Conservation (phyloP, 1,284 basidiomycete genomes). For the Ganoderma boninense region DNA sequence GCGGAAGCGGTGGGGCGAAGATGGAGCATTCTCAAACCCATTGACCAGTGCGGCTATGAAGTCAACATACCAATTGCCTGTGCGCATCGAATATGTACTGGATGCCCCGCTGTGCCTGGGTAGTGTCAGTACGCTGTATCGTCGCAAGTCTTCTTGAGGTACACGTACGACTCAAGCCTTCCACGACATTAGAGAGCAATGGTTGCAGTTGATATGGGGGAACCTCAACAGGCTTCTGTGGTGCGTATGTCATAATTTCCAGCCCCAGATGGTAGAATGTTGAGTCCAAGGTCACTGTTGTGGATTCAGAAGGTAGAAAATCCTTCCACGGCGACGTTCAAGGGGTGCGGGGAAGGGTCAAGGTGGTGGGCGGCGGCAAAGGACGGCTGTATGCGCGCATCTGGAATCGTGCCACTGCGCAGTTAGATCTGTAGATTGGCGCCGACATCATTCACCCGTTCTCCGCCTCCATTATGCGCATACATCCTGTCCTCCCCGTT, state of each 20-base stretch:
- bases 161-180: constrained; percentile 34
- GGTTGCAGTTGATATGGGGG: constrained; percentile 68
- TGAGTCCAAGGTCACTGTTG: not conserved
- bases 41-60: not conserved
- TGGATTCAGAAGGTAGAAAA: not conserved
- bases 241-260: constrained; percentile 37
- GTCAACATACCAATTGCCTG: constrained; percentile 46
- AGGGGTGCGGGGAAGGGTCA: not conserved
- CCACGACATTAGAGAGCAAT: constrained; percentile 54
- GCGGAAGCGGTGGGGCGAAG: not conserved
- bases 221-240: constrained; percentile 51
- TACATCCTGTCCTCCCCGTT: no score
- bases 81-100: constrained; percentile 43
- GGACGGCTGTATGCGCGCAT: constrained; percentile 1
- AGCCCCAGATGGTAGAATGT: not conserved
- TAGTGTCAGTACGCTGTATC: not conserved
- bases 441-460: not conserved
- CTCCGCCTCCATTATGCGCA: not conserved
- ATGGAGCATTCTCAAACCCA: not conserved
- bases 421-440: not conserved
- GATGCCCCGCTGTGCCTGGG: constrained; percentile 30
- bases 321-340: not conserved
- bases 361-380: not conserved
- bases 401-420: not conserved
- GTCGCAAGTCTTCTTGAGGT: not conserved